Evolutionary conservation across 106 monocot species (phyloP).

Genomic region (Allium fistulosum): DNA sequence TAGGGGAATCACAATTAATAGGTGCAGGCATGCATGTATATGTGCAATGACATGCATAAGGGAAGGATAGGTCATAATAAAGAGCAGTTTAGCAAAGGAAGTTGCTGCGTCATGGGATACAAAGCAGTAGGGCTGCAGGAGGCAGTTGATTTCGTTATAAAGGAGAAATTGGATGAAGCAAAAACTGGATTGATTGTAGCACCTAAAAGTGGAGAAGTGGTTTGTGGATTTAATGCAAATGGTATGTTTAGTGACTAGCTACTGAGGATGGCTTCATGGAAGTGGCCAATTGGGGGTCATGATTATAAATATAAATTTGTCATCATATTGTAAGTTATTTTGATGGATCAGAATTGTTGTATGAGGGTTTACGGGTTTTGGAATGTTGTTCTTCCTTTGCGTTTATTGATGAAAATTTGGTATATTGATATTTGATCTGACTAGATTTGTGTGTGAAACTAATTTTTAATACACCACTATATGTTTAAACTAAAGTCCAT

Average conservation of each 20-base stretch:
- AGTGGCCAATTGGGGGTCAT: conserved; percentile 72
- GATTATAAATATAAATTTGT: too few species aligned
- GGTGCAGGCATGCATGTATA: conserved; percentile 75
- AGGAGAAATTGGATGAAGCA: conserved; percentile 66
- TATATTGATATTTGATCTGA: too few species aligned
- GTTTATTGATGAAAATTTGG: too few species aligned
- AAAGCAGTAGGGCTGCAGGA: conserved; percentile 60
- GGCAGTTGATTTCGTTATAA: conserved; percentile 66
- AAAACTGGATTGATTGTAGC: conserved; percentile 81
- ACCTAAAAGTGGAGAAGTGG: conserved; percentile 56
- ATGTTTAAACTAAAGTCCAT: too few species aligned
- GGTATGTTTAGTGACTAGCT: conserved; percentile 86
- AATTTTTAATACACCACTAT: too few species aligned
- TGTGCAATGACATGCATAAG: conserved; percentile 92
- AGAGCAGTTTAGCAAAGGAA: conserved; percentile 71
- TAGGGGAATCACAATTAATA: conserved; percentile 89
- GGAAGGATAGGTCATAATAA: conserved; percentile 85
- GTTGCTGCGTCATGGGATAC: conserved; percentile 99
- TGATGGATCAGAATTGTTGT: too few species aligned
- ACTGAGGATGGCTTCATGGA: conserved; percentile 80
- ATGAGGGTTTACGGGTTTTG: too few species aligned
- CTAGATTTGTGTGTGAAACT: too few species aligned
- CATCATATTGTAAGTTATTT: too few species aligned
- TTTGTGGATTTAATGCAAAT: conserved; percentile 63
- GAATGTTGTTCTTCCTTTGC: too few species aligned